Base-by-base conservation (phyloP, 2,329 filamentous ascomycete species). In the Aspergillus persii region DNA sequence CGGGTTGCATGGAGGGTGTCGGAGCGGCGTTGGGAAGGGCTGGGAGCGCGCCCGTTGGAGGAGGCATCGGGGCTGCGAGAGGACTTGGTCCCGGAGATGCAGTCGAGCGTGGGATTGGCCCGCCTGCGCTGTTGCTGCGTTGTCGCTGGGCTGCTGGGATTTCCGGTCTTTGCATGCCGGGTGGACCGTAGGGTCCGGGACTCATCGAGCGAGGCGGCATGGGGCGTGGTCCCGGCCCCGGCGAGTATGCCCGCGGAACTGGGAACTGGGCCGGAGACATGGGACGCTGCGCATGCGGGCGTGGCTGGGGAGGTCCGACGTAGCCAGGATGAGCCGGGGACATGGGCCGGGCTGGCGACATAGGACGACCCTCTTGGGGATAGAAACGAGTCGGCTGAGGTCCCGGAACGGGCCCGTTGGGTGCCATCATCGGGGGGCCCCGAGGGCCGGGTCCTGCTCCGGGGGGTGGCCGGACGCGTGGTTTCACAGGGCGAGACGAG, bases 401-500 rank as follows among this genome's bases (percentile, higher is more conserved):
- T 48, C 69, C 69, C 29, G 70, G 65, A 57, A 69, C 68, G 46
- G 68, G 74, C 47, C 71, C 71, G 56, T 74, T 70, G 15, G 74
- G 71, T 41, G 70, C 72, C 69, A 72, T 69, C 51, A 69, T 67
- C 33, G 69, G 72, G 15, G 74, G 72, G 26, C 74, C 71, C 47
- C 69, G 69, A 15, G 60, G 54, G 29, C 71, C 75, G 53, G 71
- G 71, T 53, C 64, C 67, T 50, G 63, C 61, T 48, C 76, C 73
- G 50, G 73, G 71, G 39, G 74, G 71, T 8, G 70, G 71, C 31
- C 74, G 80, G 46, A 85, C 81, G 50, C 92, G 89, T 50, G 93
- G 91, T 81, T 96, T 97, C 63, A 98, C 90, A 18, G 94, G 92
- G 53, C 92, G 88, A 59, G 92, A 90, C 12, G 95, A 98, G 53